phyloP scores from a whole-genome alignment of 257 asterid genomes.

The Jasminum sambac region DNA sequence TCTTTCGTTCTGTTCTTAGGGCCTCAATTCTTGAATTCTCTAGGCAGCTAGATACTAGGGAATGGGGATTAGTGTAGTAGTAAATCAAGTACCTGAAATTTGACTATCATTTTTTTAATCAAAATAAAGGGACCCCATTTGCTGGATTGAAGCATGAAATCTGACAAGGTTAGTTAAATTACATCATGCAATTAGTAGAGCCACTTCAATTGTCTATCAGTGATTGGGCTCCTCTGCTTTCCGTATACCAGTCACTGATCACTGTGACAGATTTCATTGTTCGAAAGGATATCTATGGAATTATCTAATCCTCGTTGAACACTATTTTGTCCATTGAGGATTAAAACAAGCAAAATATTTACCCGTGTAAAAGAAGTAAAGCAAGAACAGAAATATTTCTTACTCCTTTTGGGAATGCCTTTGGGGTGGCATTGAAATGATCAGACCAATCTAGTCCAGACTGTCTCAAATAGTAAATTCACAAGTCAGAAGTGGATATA shows the following conservation, averaged over 20 bases:
- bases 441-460: too few species aligned
- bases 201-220: conserved; percentile 34
- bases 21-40: conserved; percentile 6
- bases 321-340: neutral
- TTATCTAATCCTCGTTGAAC: too few species aligned
- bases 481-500: too few species aligned
- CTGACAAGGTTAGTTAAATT: neutral
- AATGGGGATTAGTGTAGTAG: conserved; percentile 37
- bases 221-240: conserved; percentile 27
- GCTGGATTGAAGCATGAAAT: conserved; percentile 24
- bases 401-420: neutral
- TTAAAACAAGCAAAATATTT: too few species aligned
- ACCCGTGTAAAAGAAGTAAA: too few species aligned
- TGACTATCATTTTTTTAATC: conserved; percentile 24
- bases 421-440: neutral
- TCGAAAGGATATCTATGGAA: too few species aligned
- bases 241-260: conserved; percentile 30
- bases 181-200: conserved; percentile 21
- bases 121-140: conserved; percentile 22
- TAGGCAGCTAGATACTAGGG: conserved; percentile 19
- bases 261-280: conserved; percentile 39
- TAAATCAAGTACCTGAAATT: conserved; percentile 27
- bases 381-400: conserved; percentile 19
- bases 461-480: too few species aligned
- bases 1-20: too few species aligned